Percentiles rank a stretch among this genome's conserved stretches.
These are phyloP conservation scores for Claviceps capensis DNA, from an alignment of 2,329 filamentous ascomycete species.

Conservation along the genomic window DNA sequence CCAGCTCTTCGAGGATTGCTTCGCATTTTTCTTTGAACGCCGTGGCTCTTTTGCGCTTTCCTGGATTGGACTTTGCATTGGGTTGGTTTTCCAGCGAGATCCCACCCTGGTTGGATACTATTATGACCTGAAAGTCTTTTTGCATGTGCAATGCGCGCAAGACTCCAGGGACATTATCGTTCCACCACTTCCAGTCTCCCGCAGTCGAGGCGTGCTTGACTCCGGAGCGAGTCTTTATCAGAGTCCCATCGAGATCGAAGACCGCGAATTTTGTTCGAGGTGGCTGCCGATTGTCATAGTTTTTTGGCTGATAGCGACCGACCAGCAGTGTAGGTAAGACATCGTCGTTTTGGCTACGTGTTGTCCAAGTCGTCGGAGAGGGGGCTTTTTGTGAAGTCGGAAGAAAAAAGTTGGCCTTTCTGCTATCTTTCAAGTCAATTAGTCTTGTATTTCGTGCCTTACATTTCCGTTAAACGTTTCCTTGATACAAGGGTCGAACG, in stretches of 20 bases:
- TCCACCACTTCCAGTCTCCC: slow-evolving; percentile 92
- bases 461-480: slow-evolving; percentile 22
- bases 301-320: slow-evolving; percentile 49
- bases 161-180: slow-evolving; percentile 51
- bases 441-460: slow-evolving; percentile 40
- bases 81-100: slow-evolving; percentile 65
- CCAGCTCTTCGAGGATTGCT: slow-evolving; percentile 54
- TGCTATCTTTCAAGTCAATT: slow-evolving; percentile 34
- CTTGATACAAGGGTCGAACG: not conserved
- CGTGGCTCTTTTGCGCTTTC: slow-evolving; percentile 45
- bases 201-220: slow-evolving; percentile 60
- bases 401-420: slow-evolving; percentile 77
- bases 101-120: slow-evolving; percentile 83
- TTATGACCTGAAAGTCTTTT: slow-evolving; percentile 61
- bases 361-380: slow-evolving; percentile 58
- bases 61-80: slow-evolving; percentile 48
- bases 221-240: slow-evolving; percentile 68
- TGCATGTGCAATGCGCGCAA: slow-evolving; percentile 52
- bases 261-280: slow-evolving; percentile 49
- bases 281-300: slow-evolving; percentile 13
- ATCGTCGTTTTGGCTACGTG: slow-evolving; percentile 41
- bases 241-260: slow-evolving; percentile 74
- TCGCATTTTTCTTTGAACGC: slow-evolving; percentile 76
- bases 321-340: slow-evolving; percentile 51
- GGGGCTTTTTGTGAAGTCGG: slow-evolving; percentile 74